Evolutionary conservation across 2,329 filamentous ascomycete species (phyloP), one percentile per base, ranked within the genome.

Genomic region (Fusarium hostae): DNA sequence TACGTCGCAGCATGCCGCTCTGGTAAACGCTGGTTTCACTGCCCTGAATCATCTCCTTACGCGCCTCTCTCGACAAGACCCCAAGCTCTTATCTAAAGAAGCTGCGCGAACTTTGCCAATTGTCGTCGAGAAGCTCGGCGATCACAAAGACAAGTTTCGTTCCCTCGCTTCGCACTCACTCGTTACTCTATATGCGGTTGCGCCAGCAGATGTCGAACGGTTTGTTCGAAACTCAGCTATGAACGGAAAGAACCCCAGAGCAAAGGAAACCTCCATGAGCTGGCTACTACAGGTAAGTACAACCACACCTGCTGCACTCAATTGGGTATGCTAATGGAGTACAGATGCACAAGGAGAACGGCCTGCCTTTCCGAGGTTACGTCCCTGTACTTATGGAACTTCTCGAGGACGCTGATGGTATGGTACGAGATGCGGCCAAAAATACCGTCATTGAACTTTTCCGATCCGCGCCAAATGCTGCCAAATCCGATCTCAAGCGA

Each of bases 41-140:
- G 94, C 94, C 5, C 88, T 98, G 66, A 93, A 92, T 74, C 95
- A 98, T 81, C 88, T 97, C 71, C 86, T 97, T 75, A 97, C 95
- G 79, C 91, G 95, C 63, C 86, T 98, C 66, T 91, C 91, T 68
- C 91, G 95, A 64, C 95, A 98, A 82, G 93, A 97, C 62, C 90
- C 94, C 67, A 92, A 92, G 78, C 86, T 89, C 70, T 84, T 94
- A 65, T 83, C 89, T 66, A 91, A 92, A 72, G 88, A 97, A 79
- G 90, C 91, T 5, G 87, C 88, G 54, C 87, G 89, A 70, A 91
- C 94, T 12, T 87, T 96, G 68, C 89, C 93, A 7, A 81, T 95
- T 48, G 86, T 98, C 59, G 84, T 94, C 62, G 95, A 98, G 63
- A 93, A 94, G 80, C 87, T 98, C 65, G 94, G 94, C 65, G 95